phyloP scores from a whole-genome alignment of 345 rosid species.

The Eutrema japonicum region DNA sequence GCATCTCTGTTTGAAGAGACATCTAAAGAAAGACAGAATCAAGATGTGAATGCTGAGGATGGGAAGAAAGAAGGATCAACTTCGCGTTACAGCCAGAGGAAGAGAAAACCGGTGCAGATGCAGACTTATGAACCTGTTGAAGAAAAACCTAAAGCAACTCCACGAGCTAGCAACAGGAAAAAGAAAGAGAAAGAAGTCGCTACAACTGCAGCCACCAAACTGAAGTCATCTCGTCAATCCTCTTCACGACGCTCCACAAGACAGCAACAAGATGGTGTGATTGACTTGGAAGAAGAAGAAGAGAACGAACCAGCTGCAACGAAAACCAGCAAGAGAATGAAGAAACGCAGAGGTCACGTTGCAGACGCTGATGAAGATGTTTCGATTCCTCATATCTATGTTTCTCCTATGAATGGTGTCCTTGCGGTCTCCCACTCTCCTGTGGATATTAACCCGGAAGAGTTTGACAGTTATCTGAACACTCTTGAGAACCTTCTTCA shows the following conservation, averaged over 20 bases:
- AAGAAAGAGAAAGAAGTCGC: slow-evolving; percentile 41
- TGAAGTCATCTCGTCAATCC: slow-evolving; percentile 36
- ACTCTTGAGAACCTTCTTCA: slow-evolving; percentile 63
- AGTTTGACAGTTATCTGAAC: slow-evolving; percentile 67
- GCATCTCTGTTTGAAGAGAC: slow-evolving; percentile 36
- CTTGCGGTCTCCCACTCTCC: slow-evolving; percentile 37
- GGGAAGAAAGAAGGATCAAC: slow-evolving; percentile 20
- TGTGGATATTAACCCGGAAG: slow-evolving; percentile 51
- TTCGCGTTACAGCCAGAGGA: slow-evolving; percentile 44
- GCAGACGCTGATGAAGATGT: slow-evolving; percentile 36
- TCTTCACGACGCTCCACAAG: slow-evolving; percentile 36
- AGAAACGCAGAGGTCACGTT: slow-evolving; percentile 34
- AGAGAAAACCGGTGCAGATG: slow-evolving; percentile 42
- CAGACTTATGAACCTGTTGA: slow-evolving; percentile 37
- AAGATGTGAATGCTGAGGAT: slow-evolving; percentile 34
- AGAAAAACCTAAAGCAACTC: slow-evolving; percentile 29
- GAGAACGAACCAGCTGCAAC: slow-evolving; percentile 13
- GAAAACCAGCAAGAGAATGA: slow-evolving; percentile 17
- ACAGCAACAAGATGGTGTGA: slow-evolving; percentile 35
- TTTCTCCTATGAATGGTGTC: slow-evolving; percentile 44
- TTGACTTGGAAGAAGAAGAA: slow-evolving; percentile 34
- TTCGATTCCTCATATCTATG: slow-evolving; percentile 42
- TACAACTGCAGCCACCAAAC: slow-evolving; percentile 33
- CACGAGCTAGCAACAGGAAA: slow-evolving; percentile 40
- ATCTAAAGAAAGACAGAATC: slow-evolving; percentile 35